Evolutionary conservation across 2,329 filamentous ascomycete genomes (phyloP), one percentile per base, ranked within the genome.

Genomic region (Diaporthe sp.): DNA sequence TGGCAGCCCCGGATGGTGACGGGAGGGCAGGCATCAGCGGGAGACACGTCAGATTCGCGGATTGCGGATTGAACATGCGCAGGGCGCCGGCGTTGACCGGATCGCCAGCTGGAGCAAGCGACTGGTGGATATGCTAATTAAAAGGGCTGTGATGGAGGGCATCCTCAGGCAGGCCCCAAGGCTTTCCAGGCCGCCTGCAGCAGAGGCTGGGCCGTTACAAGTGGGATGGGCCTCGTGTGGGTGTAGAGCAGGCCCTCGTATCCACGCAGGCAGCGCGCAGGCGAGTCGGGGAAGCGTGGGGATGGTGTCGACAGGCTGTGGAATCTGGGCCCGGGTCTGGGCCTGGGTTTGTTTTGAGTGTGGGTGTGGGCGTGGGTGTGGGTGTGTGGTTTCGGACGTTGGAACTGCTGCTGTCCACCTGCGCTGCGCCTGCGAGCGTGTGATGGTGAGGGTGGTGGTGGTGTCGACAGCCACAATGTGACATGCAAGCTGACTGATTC

Each of bases 391-490:
- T 22, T 28, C 37, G 39, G 12, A 44, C 28, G n/a, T 39, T 34
- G 31, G 49, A 53, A n/a, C 19, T 67, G n/a, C 15, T 28, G n/a
- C n/a, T 28, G 15, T 28, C 25, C 39, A 65, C 25, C 39, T 39
- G 62, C 31, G 17, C 44, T 37, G 62, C 31, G n/a, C 44, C 31
- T 39, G 62, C n/a, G n/a, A 25, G 65, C 49, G 28, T 67, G 44
- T 25, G 22, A 17, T 25, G 44, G 8, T 51, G 44, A n/a, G 22
- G 37, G 44, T 51, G 62, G 31, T 31, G 34, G 12, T 15, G 15
- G 42, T 44, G 55, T 67, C 42, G 61, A 73, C 58, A 65, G 71
- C 61, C 71, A 73, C 71, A 57, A 73, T 73, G 58, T 62, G 49
- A 72, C 57, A 42, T 49, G 59, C 55, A 13, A 55, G 46, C 46